phyloP scores from a whole-genome alignment of 305 asterid species.

The Plantago coronopus region DNA sequence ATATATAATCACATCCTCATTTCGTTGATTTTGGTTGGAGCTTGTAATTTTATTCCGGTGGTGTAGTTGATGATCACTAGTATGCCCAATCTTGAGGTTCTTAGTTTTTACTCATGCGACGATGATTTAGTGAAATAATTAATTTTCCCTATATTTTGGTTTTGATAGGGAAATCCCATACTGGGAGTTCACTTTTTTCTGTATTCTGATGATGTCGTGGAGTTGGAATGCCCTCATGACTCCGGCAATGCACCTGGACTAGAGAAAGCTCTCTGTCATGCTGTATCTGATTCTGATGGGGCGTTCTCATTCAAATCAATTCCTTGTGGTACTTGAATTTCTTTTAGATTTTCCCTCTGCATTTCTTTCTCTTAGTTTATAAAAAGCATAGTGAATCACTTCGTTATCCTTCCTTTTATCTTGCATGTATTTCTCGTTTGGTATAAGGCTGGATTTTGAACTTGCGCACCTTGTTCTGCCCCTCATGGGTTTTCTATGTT shows the following conservation, averaged over 20 bases:
- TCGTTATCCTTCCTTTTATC: slow-evolving; percentile 3
- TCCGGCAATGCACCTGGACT: slow-evolving; percentile 71
- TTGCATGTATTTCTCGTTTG: slow-evolving; percentile 15
- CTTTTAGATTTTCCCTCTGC: slow-evolving; percentile 10
- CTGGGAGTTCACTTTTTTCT: slow-evolving; percentile 89
- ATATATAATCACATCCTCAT: not conserved
- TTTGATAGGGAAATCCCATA: slow-evolving; percentile 86
- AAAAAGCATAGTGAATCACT: not conserved
- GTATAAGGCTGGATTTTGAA: not conserved
- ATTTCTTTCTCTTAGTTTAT: slow-evolving; percentile 2
- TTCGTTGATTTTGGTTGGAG: not conserved
- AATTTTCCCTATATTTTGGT: slow-evolving; percentile 23
- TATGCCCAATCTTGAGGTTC: slow-evolving; percentile 10
- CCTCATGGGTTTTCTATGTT: too few relatives aligned
- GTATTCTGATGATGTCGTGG: slow-evolving; percentile 73
- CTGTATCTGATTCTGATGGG: slow-evolving; percentile 89
- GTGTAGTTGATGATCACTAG: not conserved
- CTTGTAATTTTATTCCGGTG: slow-evolving; percentile 3
- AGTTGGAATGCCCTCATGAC: slow-evolving; percentile 73
- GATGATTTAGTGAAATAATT: slow-evolving; percentile 10
- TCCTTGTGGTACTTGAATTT: slow-evolving; percentile 77
- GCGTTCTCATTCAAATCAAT: slow-evolving; percentile 67
- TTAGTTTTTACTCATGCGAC: slow-evolving; percentile 10
- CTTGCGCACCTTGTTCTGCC: not conserved
- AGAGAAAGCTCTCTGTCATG: slow-evolving; percentile 84